These are phyloP conservation scores for Solanum tarijense DNA, from an alignment of 257 asterid genomes.

Conservation along the genomic window DNA sequence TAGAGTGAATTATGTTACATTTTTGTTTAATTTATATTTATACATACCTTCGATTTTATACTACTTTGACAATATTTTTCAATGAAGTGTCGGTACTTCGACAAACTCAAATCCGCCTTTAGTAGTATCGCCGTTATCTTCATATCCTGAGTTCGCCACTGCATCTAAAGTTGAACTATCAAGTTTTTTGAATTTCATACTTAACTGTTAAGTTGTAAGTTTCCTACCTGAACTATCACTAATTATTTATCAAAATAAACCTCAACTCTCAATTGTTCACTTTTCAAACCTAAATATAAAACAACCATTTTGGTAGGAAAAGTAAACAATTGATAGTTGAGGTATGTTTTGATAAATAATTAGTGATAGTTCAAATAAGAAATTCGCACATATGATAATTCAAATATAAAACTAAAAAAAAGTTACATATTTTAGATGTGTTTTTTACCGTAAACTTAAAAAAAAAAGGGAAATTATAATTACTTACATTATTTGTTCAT, in stretches of 20 bases:
- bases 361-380: too few species aligned
- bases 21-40: too few species aligned
- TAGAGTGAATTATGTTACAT: too few species aligned
- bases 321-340: too few species aligned
- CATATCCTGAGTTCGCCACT: background rate
- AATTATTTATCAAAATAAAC: too few species aligned
- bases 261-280: background rate
- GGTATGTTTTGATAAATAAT: too few species aligned
- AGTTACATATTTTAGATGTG: too few species aligned
- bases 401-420: background rate
- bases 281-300: background rate
- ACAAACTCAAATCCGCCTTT: rapidly evolving
- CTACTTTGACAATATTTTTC: background rate
- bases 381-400: background rate
- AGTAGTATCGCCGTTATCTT: background rate
- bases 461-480: background rate
- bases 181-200: background rate
- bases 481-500: background rate
- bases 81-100: background rate
- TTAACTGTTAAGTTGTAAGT: background rate
- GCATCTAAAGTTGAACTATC: too few species aligned
- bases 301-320: background rate
- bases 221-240: too few species aligned
- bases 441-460: too few species aligned
- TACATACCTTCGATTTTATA: background rate